These are phyloP conservation scores for Trichophyton benhamiae DNA, from an alignment of 2,329 filamentous ascomycete genomes.

Conservation along the genomic window DNA sequence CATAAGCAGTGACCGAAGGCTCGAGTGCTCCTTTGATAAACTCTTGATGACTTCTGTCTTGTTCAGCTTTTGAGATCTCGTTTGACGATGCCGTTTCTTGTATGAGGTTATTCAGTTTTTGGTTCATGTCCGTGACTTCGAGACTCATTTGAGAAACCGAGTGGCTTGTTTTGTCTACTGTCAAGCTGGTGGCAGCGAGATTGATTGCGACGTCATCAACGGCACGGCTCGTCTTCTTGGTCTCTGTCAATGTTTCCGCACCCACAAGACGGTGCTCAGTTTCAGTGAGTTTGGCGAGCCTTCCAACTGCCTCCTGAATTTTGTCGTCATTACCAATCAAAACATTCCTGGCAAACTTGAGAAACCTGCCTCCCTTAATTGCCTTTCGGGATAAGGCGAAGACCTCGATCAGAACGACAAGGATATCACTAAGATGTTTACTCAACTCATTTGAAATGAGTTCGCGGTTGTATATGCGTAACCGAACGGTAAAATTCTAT, in stretches of 20 bases:
- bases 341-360: slow-evolving; percentile 33
- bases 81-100: slow-evolving; percentile 6
- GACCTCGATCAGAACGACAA: slow-evolving; percentile 36
- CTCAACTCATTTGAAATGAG: slow-evolving; percentile 29
- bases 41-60: slow-evolving; percentile 21
- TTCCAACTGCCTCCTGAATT: slow-evolving; percentile 31
- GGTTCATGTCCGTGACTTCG: slow-evolving; percentile 4
- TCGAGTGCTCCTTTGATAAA: slow-evolving; percentile 31
- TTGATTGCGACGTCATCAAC: slow-evolving; percentile 12
- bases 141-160: neutral
- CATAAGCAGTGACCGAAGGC: slow-evolving; percentile 30
- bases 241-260: slow-evolving; percentile 29
- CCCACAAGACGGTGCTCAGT: slow-evolving; percentile 35
- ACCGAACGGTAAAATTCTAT: slow-evolving; percentile 34
- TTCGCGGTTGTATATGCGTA: slow-evolving; percentile 33
- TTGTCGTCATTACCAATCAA: slow-evolving; percentile 32
- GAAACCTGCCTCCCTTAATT: slow-evolving; percentile 29
- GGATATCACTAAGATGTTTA: slow-evolving; percentile 32
- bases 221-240: slow-evolving; percentile 10
- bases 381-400: slow-evolving; percentile 34
- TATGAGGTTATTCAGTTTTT: slow-evolving; percentile 3
- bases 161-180: neutral
- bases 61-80: slow-evolving; percentile 5
- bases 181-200: slow-evolving; percentile 3
- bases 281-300: slow-evolving; percentile 28